A percentile compares a stretch with the other conserved stretches of the same genome.
Conservation (phyloP, 768 basidiomycete genomes). For the Leccinum olivaceopallidum region DNA sequence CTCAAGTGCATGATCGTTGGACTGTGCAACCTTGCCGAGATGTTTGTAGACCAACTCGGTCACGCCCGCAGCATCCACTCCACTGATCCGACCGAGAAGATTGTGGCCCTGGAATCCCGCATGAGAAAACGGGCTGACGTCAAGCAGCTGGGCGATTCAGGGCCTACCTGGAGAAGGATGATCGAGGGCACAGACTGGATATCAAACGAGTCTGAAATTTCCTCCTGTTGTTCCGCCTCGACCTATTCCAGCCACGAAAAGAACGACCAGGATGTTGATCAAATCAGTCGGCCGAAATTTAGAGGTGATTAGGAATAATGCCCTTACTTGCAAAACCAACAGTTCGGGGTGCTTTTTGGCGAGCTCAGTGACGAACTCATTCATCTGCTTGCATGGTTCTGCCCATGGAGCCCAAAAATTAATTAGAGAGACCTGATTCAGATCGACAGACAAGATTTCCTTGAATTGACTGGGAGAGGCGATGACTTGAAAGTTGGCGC, state of each 20-base stretch:
- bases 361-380: constrained; percentile 71
- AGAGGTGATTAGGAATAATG: not conserved
- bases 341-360: constrained; percentile 67
- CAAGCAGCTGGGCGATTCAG: not conserved
- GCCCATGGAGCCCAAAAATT: constrained; percentile 97
- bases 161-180: constrained; percentile 72
- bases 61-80: constrained; percentile 74
- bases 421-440: constrained; percentile 79
- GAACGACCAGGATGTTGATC: not conserved
- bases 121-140: not conserved
- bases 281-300: constrained; percentile 1
- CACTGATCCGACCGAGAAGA: constrained; percentile 73
- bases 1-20: constrained; percentile 28
- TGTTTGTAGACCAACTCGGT: constrained; percentile 62
- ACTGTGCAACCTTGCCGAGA: constrained; percentile 30
- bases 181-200: constrained; percentile 88
- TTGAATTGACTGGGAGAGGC: constrained; percentile 73
- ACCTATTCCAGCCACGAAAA: constrained; percentile 46
- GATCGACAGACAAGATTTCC: constrained; percentile 68
- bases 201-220: constrained; percentile 91
- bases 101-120: constrained; percentile 71
- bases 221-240: constrained; percentile 76
- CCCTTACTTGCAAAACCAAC: constrained; percentile 71
- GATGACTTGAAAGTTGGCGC: constrained; percentile 47
- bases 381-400: constrained; percentile 88